Base-by-base conservation (phyloP, 75 land plant genomes). In the Cunninghamia lanceolata region DNA sequence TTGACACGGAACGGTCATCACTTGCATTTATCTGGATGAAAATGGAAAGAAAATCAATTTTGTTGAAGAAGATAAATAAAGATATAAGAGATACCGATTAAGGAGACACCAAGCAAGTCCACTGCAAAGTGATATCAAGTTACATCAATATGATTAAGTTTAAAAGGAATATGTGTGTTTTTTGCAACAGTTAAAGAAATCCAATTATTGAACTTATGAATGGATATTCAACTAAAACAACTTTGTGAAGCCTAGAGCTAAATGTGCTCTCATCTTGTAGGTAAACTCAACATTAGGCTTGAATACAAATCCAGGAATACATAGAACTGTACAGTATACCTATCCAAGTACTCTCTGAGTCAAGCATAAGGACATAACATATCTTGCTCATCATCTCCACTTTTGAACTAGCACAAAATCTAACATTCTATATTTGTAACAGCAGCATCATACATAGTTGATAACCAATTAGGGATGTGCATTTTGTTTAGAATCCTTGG, bases 1-100 rank as follows among this genome's bases (percentile, higher is more conserved):
- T 88, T 83, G 99, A 90, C 19, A 95, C 87, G 79, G 94, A 91
- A n/a, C 99, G 94, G 84, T 98, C 99, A 92, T 98, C 99, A 90
- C 99, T 98, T 73, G 99, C 99, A 92, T 98, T 98, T 77, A 98
- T 94, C 99, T 98, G 89, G 43, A 84, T 2, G 68, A 83, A 53
- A 36, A 28, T 39, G 53, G 28, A 74, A 84, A 14, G 16, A 80
- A 25, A 45, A 80, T 82, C 15, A 25, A 43, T 3, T 43, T 46
- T 82, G 14, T 35, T 11, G 0, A 38, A 82, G 45, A 11, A 38
- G 15, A n/a, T n/a, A 38, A 82, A 10, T 10, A 9, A 80, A 45
- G 32, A 8, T 45, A 28, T 10, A 80, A 11, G 9, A 28, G 47
- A 45, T 34, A 80, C n/a, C 82, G 47, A 86, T 25, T 28, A 86